Evolutionary conservation across 169 alveolate species (phyloP), one percentile per base, ranked within the genome.

Genomic region (Fabrea salina): DNA sequence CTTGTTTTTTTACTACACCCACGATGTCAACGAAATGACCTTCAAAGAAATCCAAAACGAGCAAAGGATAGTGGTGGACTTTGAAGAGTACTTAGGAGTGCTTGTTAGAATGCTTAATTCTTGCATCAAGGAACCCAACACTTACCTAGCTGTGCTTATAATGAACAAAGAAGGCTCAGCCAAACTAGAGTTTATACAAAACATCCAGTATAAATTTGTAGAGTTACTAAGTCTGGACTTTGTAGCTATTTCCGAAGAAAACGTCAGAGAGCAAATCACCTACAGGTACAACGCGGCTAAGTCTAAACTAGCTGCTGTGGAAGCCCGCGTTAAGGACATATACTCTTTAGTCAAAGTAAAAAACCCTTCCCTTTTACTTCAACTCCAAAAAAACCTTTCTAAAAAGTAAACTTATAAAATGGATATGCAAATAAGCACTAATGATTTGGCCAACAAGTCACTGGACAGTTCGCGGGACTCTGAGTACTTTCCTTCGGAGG

Each of bases 181-280:
- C 16, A 90, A 90, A n/a, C 80, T 95, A 37, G 96, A 95, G 80
- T 92, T 95, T 83, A 90, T 95, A 61, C 8, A 54, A 54, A 93
- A 93, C 84, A 90, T 93, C 91, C 98, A 96, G 87, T 97, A 97
- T 89, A 97, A 96, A 84, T 97, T 96, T 80, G 85, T 96, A 39
- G 99, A 97, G 81, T 87, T 97, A 43, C 90, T 97, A 47, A 82
- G 94, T 40, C 83, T 92, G 37, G 97, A 96, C 72, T 96, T 95
- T 83, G 83, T 80, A 39, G 95, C 96, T 32, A 87, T 97, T 2
- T 83, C 97, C 2, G 99, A 96, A 71, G 98, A 96, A 56, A 70
- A 85, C 47, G 88, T 95, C 30, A 90, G 96, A 72, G 90, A 93
- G 78, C 88, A 89, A 66, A 95, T 97, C 75, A 86, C 97, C 22